Base-by-base conservation (phyloP, 2,329 filamentous ascomycete genomes). In the Colletotrichum australisinense region DNA sequence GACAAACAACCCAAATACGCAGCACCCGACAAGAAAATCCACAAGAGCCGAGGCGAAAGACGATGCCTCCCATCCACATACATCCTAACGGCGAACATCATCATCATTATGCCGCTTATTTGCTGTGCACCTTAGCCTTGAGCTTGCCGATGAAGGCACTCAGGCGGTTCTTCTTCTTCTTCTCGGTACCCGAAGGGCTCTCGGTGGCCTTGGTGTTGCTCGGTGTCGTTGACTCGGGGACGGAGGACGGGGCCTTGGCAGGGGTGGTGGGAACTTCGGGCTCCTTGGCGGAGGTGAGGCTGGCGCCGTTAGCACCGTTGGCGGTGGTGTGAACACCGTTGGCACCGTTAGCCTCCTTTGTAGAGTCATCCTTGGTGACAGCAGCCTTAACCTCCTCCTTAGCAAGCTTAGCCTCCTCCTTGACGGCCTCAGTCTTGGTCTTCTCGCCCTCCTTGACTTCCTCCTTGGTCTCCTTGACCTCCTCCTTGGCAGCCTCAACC, bases 131-230 rank as follows among this genome's bases (percentile, higher is more conserved):
- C 82, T 84, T 90, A 76, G 83, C 79, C 82, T 87, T 88, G 78
- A 90, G 78, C 84, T 88, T 90, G 82, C 83, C 85, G 79, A 93
- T 89, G 77, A 93, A 88, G 66, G 87, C 83, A 82, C 91, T 93
- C 72, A 92, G 78, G 67, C 91, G 87, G 81, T 89, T 86, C 86
- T 91, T 92, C 87, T 92, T 92, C 86, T 93, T 93, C 84, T 90
- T 91, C 64, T 90, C 87, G 19, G 83, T 82, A 24, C 46, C 68
- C 32, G 72, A 58, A 16, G 72, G 68, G 68, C 72, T 74, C 24
- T 72, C 68, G 11, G 81, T 75, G 19, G 81, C 77, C 74, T 83
- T 82, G 60, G 49, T 78, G 63, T 74, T 76, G 66, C 75, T 76
- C 28, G 78, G 76, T 26, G 77, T 74, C 64, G 76, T 69, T 30